These are phyloP conservation scores for Quercus engelmannii DNA, from an alignment of 306 rosid genomes.

Conservation along the genomic window DNA sequence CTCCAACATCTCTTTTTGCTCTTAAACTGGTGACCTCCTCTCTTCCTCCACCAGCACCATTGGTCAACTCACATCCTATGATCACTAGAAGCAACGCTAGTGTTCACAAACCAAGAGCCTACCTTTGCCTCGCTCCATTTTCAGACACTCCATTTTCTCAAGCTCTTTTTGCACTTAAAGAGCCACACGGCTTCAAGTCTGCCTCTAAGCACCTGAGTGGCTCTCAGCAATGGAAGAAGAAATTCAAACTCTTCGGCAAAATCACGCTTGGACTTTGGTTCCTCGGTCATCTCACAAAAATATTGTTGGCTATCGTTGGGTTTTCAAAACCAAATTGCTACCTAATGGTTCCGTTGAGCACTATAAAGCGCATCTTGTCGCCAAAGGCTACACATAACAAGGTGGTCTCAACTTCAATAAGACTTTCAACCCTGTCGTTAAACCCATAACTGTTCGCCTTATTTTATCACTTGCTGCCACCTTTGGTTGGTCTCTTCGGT, in stretches of 20 bases:
- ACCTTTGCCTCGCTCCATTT: fast-evolving
- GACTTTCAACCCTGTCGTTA: background rate
- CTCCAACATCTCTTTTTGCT: background rate
- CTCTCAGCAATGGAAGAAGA: background rate
- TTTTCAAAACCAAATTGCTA: background rate
- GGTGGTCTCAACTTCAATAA: background rate
- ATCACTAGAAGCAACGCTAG: background rate
- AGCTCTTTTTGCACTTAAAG: background rate
- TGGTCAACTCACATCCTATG: background rate
- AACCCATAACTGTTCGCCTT: background rate
- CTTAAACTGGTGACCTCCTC: too few relatives aligned
- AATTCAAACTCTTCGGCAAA: background rate
- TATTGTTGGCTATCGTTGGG: background rate
- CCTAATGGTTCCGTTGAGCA: background rate
- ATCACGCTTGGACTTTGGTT: background rate
- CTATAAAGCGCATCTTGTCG: background rate
- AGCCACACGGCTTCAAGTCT: background rate
- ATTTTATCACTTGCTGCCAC: background rate
- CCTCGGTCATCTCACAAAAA: background rate
- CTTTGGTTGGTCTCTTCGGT: background rate
- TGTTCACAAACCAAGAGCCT: background rate
- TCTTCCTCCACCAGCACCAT: too few relatives aligned
- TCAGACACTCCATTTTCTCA: background rate
- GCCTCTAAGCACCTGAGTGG: background rate
- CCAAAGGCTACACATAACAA: background rate